Evolutionary conservation across 768 basidiomycete species (phyloP), one percentile per base, ranked within the genome.

Genomic region (Cyclocybe aegerita): DNA sequence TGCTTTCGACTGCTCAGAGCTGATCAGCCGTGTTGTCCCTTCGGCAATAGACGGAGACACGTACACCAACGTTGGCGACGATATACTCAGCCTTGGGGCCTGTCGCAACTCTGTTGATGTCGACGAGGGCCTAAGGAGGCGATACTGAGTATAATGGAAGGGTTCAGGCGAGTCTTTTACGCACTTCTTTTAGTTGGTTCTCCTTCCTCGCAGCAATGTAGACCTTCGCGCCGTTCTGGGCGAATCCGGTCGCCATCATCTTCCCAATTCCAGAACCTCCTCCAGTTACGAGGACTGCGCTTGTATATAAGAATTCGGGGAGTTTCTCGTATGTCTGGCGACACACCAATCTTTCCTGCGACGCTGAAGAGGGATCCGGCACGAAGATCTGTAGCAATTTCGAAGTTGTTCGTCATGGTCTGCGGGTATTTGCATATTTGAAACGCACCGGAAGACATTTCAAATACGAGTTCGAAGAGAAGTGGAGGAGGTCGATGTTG

Each of bases 201-300:
- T 90, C 88, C 64, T 92, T 93, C 48, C 93, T 77, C 9, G 90
- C 85, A 10, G 93, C 91, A 57, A 95, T 93, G 70, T 94, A 93
- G 37, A 96, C 93, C 58, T 83, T 86, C 32, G 86, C 90, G 9
- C 93, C 93, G 60, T 94, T 93, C 68, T 86, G 81, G 1, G 86
- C 88, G 58, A 91, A 86, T 1, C 88, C 85, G 0, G 82, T 72
- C 16, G 93, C 90, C 59, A 94, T 92, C 80, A 90, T 86, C 60
- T 81, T 84, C 7, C 92, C 92, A 39, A 95, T 81, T 1, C 92
- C 92, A 36, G 86, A 86, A 42, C 88, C 83, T 15, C 92, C 92
- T 2, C 92, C 92, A 1, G 90, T 93, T 14, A 92, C 80, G 40
- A 92, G 80, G 43, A 86, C 88, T 87, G 14, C 3, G n/a, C 12